Conservation (phyloP, 805 yeast species). For the Saccharomycopsis amapae region DNA sequence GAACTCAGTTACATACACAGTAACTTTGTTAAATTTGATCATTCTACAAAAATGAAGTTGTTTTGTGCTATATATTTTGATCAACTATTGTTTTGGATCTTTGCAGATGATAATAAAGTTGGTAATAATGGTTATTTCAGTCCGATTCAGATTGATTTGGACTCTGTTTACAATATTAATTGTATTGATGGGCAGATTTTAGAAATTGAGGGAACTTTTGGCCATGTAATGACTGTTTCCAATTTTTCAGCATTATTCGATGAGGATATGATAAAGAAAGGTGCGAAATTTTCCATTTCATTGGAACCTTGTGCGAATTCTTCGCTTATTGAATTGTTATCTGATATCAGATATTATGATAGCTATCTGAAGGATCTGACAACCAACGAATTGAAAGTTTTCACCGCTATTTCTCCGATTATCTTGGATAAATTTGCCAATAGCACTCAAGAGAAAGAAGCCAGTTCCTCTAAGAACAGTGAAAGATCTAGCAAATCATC, state of each 20-base stretch:
- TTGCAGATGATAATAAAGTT: not conserved
- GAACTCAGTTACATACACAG: not conserved
- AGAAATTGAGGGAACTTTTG: conserved; percentile 1
- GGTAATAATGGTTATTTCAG: not conserved
- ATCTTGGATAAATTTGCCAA: too few relatives aligned
- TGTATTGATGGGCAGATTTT: not conserved
- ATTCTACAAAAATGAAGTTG: not conserved
- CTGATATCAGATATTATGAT: not conserved
- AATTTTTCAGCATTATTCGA: not conserved
- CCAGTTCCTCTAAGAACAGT: too few relatives aligned
- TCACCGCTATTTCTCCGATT: too few relatives aligned
- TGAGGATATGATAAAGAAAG: not conserved
- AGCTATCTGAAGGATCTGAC: too few relatives aligned
- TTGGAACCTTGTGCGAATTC: not conserved
- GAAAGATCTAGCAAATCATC: too few relatives aligned
- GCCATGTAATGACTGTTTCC: not conserved
- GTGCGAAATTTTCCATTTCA: not conserved
- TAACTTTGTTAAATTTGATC: not conserved
- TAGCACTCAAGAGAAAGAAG: too few relatives aligned
- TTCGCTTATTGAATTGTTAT: not conserved
- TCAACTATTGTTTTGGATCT: conserved; percentile 3
- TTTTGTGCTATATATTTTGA: not conserved
- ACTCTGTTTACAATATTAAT: not conserved
- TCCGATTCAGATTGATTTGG: not conserved
- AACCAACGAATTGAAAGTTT: too few relatives aligned